A percentile compares a stretch with the other conserved stretches of the same genome.
These are phyloP conservation scores for Grosmannia clavigera DNA, from an alignment of 2,329 filamentous ascomycete species.

Conservation along the genomic window DNA sequence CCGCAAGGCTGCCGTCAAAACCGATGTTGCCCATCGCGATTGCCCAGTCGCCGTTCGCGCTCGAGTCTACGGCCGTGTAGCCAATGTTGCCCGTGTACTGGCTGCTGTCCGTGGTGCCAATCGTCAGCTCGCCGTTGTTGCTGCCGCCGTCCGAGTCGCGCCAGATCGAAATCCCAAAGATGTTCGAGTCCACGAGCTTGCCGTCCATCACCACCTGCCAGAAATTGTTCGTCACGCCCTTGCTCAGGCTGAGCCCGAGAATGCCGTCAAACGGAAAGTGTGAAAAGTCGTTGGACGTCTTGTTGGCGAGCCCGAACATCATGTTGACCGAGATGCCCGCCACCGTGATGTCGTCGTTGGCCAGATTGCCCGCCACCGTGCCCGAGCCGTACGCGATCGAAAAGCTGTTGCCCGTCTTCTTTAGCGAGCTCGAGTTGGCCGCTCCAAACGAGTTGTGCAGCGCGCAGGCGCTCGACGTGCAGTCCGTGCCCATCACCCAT, in stretches of 20 bases:
- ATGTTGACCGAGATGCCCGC: conserved; percentile 52
- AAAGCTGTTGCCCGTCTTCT: conserved; percentile 42
- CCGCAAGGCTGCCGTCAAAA: conserved; percentile 45
- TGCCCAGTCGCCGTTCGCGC: conserved; percentile 53
- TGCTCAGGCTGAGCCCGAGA: conserved; percentile 58
- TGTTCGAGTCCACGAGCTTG: conserved; percentile 45
- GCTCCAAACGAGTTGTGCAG: conserved; percentile 59
- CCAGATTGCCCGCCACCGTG: conserved; percentile 53
- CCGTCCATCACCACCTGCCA: conserved; percentile 47
- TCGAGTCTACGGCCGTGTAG: conserved; percentile 45
- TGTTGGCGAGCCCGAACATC: conserved; percentile 59
- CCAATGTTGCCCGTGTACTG: conserved; percentile 57
- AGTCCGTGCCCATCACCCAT: conserved; percentile 70
- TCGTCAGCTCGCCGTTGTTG: conserved; percentile 65
- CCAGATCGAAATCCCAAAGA: conserved; percentile 61
- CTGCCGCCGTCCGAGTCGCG: conserved; percentile 52
- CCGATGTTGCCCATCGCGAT: conserved; percentile 55
- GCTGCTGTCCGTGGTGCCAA: conserved; percentile 55
- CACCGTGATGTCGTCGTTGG: conserved; percentile 53
- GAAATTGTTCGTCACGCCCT: conserved; percentile 50
- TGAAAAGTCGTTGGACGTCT: conserved; percentile 61
- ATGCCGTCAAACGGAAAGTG: conserved; percentile 83
- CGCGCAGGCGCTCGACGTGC: conserved; percentile 52
- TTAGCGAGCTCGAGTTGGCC: conserved; percentile 51
- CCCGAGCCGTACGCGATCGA: conserved; percentile 67